Conservation (phyloP, 352 stramenopile species). For the Pythium vanterpoolii region DNA sequence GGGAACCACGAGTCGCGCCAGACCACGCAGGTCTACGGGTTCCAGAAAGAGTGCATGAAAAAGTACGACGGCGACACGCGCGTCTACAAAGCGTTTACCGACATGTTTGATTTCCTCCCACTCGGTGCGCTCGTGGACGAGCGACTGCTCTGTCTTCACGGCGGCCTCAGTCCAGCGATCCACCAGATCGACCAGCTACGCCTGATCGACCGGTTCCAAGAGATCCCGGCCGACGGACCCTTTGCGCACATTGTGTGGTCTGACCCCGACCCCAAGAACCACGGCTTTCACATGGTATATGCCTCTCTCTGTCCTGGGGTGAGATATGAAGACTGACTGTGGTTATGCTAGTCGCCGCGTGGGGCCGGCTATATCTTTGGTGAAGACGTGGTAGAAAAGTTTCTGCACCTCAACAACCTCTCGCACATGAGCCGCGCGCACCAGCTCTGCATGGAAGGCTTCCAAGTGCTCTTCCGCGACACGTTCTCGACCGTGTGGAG, state of each 20-base stretch:
- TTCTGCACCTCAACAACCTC: constrained; percentile 86
- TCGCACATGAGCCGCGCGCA: constrained; percentile 85
- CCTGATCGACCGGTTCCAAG: constrained; percentile 80
- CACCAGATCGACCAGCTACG: constrained; percentile 86
- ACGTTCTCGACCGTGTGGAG: constrained; percentile 91
- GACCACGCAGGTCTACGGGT: constrained; percentile 64
- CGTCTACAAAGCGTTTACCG: constrained; percentile 90
- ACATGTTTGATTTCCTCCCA: constrained; percentile 87
- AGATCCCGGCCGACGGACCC: constrained; percentile 82
- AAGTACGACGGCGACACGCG: constrained; percentile 81
- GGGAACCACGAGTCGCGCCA: constrained; percentile 68
- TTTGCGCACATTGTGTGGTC: constrained; percentile 89
- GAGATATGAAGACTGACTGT: background rate
- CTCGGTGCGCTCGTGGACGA: constrained; percentile 89
- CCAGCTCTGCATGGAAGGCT: constrained; percentile 94
- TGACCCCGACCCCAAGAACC: constrained; percentile 60
- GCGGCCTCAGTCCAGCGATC: constrained; percentile 83
- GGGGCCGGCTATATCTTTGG: constrained; percentile 87
- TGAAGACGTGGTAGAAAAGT: constrained; percentile 87
- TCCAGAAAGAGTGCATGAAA: constrained; percentile 70
- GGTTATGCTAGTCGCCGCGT: constrained; percentile 43
- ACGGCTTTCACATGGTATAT: constrained; percentile 26
- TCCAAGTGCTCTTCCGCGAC: constrained; percentile 91
- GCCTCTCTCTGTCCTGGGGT: background rate
- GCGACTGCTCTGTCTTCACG: constrained; percentile 88